Evolutionary conservation across 2,329 filamentous ascomycete genomes (phyloP).

Genomic region (Gliomastix tumulicola): DNA sequence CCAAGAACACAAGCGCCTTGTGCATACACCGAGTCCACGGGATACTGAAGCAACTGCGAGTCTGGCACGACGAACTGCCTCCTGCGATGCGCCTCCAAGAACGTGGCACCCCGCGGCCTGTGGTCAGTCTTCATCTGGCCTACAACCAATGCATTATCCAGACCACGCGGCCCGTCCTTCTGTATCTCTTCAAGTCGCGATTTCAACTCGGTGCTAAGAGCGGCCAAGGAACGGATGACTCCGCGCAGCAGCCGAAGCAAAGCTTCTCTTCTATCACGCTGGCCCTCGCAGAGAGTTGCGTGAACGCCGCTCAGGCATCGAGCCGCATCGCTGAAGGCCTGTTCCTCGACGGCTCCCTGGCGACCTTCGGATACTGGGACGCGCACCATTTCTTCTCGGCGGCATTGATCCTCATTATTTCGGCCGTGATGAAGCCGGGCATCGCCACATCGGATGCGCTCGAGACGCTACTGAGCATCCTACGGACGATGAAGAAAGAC

Average conservation of each 20-base stretch:
- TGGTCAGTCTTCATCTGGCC: slow-evolving; percentile 18
- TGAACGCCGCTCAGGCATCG: slow-evolving; percentile 18
- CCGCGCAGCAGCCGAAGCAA: slow-evolving; percentile 8
- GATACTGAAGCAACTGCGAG: slow-evolving; percentile 17
- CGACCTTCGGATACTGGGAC: slow-evolving; percentile 23
- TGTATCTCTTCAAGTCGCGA: slow-evolving; percentile 21
- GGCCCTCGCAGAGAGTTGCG: slow-evolving; percentile 20
- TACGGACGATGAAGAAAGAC: slow-evolving; percentile 18
- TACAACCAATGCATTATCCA: slow-evolving; percentile 27
- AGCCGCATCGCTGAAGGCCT: slow-evolving; percentile 16
- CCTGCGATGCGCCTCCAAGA: slow-evolving; percentile 14
- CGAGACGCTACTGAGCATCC: slow-evolving; percentile 17
- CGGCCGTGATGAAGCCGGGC: slow-evolving; percentile 18
- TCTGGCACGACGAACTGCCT: slow-evolving; percentile 17
- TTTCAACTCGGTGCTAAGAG: slow-evolving; percentile 10
- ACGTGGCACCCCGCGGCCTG: slow-evolving; percentile 12
- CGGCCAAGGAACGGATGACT: slow-evolving; percentile 1
- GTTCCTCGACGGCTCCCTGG: slow-evolving; percentile 12
- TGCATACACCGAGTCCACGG: slow-evolving; percentile 18
- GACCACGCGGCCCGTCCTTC: slow-evolving; percentile 18
- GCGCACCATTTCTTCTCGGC: slow-evolving; percentile 23
- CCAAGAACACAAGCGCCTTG: slow-evolving; percentile 16
- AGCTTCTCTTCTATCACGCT: slow-evolving; percentile 20
- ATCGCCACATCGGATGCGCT: slow-evolving; percentile 16
- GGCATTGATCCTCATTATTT: slow-evolving; percentile 19